Percentiles rank a stretch among this genome's conserved stretches.
Conservation (phyloP, 805 yeast genomes). For the Candida golubevii region DNA sequence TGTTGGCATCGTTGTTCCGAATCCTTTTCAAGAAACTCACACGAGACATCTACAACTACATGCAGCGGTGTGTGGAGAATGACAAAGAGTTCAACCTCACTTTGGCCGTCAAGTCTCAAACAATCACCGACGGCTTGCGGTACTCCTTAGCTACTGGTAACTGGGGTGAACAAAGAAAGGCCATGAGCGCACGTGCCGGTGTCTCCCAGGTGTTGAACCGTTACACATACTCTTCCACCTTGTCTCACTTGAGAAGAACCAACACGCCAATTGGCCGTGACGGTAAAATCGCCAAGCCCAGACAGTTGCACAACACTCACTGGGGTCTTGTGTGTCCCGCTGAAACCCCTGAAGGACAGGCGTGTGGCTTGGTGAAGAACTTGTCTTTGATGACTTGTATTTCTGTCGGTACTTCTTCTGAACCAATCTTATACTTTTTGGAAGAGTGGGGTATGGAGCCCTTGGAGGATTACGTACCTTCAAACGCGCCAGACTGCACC, state of each 20-base stretch:
- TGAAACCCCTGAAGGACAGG: conserved; percentile 99
- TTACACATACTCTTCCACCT: conserved; percentile 96
- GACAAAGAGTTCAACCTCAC: conserved; percentile 96
- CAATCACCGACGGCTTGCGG: conserved; percentile 95
- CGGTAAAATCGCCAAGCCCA: conserved; percentile 97
- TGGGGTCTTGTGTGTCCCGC: conserved; percentile 99
- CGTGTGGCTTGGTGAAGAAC: conserved; percentile 98
- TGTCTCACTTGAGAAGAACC: conserved; percentile 97
- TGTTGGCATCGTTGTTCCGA: conserved; percentile 92
- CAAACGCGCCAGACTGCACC: conserved; percentile 84
- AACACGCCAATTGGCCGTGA: conserved; percentile 99
- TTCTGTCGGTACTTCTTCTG: conserved; percentile 96
- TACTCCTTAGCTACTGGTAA: conserved; percentile 99
- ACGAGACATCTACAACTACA: conserved; percentile 93
- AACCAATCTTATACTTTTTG: conserved; percentile 85
- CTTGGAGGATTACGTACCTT: conserved; percentile 90
- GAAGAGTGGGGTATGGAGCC: conserved; percentile 99
- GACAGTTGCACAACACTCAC: conserved; percentile 98
- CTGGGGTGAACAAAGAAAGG: conserved; percentile 99
- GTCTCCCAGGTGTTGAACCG: conserved; percentile 97
- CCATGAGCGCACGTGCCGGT: conserved; percentile 98
- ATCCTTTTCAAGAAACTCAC: conserved; percentile 90
- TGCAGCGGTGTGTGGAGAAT: conserved; percentile 98
- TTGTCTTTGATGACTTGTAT: conserved; percentile 95
- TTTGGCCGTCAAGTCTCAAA: conserved; percentile 93